A percentile compares a stretch with the other conserved stretches of the same genome.
Evolutionary conservation across 2,329 filamentous ascomycete species (phyloP).

Genomic region (Xylariaceae sp.): DNA sequence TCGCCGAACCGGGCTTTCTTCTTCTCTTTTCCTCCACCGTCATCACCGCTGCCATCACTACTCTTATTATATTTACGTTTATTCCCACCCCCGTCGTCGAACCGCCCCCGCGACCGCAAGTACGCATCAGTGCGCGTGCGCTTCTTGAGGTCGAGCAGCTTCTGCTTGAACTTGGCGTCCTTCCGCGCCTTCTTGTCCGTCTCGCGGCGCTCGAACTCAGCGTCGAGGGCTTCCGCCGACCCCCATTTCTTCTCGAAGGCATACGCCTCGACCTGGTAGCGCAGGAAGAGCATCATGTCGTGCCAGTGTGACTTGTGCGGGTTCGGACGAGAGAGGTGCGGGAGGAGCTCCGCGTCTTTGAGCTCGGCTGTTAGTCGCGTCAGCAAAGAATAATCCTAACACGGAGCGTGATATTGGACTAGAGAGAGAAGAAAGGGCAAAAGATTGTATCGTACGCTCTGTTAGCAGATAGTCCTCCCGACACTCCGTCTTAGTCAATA

Average conservation of each 20-base stretch:
- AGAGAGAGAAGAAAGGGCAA: background rate
- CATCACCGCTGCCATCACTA: constrained; percentile 31
- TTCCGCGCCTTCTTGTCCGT: constrained; percentile 78
- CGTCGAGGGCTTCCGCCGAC: constrained; percentile 76
- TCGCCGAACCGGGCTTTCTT: constrained; percentile 68
- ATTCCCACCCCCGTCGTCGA: constrained; percentile 28
- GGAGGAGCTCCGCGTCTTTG: constrained; percentile 80
- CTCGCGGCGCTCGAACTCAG: constrained; percentile 78
- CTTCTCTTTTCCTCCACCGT: constrained; percentile 35
- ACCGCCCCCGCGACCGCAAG: constrained; percentile 60
- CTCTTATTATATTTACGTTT: background rate
- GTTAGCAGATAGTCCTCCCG: constrained; percentile 93
- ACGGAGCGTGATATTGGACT: too few relatives aligned
- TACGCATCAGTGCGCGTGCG: constrained; percentile 89
- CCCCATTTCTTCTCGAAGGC: constrained; percentile 90
- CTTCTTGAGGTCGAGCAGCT: constrained; percentile 86
- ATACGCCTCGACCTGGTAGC: constrained; percentile 91
- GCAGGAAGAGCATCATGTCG: constrained; percentile 96
- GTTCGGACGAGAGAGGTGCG: constrained; percentile 84
- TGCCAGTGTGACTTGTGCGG: constrained; percentile 96
- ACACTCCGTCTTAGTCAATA: constrained; percentile 95
- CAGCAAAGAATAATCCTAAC: too few relatives aligned
- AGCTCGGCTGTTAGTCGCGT: constrained; percentile 62
- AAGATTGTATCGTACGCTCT: constrained; percentile 57
- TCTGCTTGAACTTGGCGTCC: constrained; percentile 86